Base-by-base conservation (phyloP, 75 land plant genomes). In the Sequoiadendron giganteum region DNA sequence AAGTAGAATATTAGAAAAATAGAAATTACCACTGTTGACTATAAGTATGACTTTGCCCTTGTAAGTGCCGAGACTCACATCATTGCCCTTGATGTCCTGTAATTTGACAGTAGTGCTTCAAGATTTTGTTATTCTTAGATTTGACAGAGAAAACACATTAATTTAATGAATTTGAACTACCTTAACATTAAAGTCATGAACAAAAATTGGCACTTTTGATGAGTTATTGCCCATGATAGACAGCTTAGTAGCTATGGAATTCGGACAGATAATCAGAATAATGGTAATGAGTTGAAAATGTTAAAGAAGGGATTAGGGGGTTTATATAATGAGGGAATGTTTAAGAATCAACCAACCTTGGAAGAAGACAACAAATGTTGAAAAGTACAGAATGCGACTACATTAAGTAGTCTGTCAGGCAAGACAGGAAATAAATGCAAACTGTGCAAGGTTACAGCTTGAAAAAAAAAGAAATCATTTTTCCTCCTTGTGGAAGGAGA, bases 31-130 rank as follows among this genome's bases (percentile, higher is more conserved):
- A 97, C 86, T 94, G 88, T 97, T 97, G 88, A 97, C 98, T 89
- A 96, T 89, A 86, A 97, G 92, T 47, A 97, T 90, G 13, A 93
- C 97, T 84, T 97, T 95, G 40, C 98, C 98, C 91, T 94, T 94
- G 89, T 95, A 97, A 1, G 16, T 85, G 92, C 96, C 90, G 47
- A 97, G 91, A 81, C 94, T 92, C 77, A 97, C 97, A 88, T 97
- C 95, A 56, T 94, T 93, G 39, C 96, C 98, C 7, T 65, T 86
- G 45, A 92, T 94, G 89, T 95, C 95, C 98, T 96, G 91, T 61
- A 34, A 54, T 54, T 54, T 16, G 3, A 88, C 21, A 30, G 1
- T 4, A 54, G 1, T 43, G 10, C 28, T 2, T 81, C 30, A 81
- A 21, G 52, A 10, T 45, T 45, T 25, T 28, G 28, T 45, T 32